phyloP scores from a whole-genome alignment of 495 filamentous ascomycete genomes.

The Podospora didyma region DNA sequence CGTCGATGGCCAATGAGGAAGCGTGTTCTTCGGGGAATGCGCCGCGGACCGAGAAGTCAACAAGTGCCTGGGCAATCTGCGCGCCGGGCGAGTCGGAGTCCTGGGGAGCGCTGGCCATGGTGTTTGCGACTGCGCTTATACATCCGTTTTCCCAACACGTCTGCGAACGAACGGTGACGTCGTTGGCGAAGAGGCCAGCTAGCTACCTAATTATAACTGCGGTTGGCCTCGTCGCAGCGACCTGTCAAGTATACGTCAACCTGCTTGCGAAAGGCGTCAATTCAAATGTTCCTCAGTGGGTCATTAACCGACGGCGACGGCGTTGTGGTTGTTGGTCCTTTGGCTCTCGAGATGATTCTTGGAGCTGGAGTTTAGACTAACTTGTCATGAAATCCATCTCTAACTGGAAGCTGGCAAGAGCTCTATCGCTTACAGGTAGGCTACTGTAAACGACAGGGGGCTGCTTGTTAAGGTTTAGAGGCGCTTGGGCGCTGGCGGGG shows the following conservation, averaged over 20 bases:
- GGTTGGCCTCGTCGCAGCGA: not conserved
- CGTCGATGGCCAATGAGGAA: constrained; percentile 58
- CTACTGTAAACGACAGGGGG: too few species aligned
- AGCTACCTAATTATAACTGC: too few species aligned
- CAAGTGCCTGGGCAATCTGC: constrained; percentile 59
- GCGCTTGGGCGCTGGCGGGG: not conserved
- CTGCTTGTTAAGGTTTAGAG: too few species aligned
- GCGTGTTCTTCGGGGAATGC: constrained; percentile 72
- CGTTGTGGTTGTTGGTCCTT: too few species aligned
- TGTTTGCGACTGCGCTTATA: constrained; percentile 1
- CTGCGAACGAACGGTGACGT: constrained; percentile 2
- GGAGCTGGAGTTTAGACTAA: not conserved
- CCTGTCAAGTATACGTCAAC: not conserved
- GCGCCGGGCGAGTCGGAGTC: constrained; percentile 3
- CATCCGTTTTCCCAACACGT: not conserved
- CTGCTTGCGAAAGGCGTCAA: too few species aligned
- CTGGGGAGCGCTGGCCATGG: constrained; percentile 15
- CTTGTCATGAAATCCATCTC: constrained; percentile 6
- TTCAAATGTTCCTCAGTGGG: too few species aligned
- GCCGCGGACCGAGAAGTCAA: constrained; percentile 68
- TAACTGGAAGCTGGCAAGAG: constrained; percentile 10
- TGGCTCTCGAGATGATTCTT: not conserved
- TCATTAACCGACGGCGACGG: too few species aligned
- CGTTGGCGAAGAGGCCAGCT: not conserved
- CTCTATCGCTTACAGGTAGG: not conserved